These are phyloP conservation scores for Pseudogymnoascus destructans DNA, from an alignment of 2,329 filamentous ascomycete species.

Conservation along the genomic window DNA sequence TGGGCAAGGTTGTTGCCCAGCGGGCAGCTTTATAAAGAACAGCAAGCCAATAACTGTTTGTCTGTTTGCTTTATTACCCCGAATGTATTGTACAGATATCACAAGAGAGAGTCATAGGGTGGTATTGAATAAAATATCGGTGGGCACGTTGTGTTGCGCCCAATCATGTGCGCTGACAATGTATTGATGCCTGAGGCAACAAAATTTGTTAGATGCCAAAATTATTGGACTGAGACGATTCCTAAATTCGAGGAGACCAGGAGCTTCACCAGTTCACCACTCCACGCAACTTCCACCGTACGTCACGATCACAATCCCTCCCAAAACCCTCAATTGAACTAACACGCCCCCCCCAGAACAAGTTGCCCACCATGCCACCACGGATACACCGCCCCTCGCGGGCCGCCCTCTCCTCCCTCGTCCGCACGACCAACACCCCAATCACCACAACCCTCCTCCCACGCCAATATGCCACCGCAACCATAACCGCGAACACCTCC, in stretches of 20 bases:
- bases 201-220: not conserved
- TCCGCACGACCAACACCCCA: slow-evolving; percentile 27
- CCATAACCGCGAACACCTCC: slow-evolving; percentile 35
- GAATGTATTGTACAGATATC: slow-evolving; percentile 4
- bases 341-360: not conserved
- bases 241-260: slow-evolving; percentile 1
- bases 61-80: not conserved
- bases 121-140: slow-evolving; percentile 2
- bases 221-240: slow-evolving; percentile 5
- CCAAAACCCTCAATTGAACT: not conserved
- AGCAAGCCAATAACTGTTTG: not conserved
- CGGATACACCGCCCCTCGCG: slow-evolving; percentile 28
- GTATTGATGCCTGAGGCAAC: not conserved
- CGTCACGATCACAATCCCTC: not conserved
- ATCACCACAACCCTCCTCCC: slow-evolving; percentile 26
- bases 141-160: not conserved
- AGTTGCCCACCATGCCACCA: slow-evolving; percentile 35
- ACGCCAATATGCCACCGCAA: slow-evolving; percentile 37
- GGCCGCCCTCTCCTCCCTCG: slow-evolving; percentile 21
- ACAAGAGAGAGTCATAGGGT: not conserved
- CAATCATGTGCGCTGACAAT: not conserved
- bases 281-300: slow-evolving; percentile 1
- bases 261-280: slow-evolving; percentile 6
- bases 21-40: not conserved
- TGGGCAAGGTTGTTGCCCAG: not conserved